Conservation (phyloP, 257 asterid species). For the Pogostemon cablin region DNA sequence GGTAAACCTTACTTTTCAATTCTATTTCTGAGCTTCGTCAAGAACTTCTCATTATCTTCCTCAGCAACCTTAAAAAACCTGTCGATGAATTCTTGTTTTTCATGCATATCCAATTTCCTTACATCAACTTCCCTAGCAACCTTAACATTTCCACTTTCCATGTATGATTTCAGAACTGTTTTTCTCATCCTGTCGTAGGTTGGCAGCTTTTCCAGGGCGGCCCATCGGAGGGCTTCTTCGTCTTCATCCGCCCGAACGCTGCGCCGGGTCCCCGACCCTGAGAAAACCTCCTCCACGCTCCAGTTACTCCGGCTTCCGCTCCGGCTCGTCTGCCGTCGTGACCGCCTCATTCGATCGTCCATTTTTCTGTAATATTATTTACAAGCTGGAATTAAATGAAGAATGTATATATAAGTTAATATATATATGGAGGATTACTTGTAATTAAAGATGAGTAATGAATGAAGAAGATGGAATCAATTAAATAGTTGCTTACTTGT, state of each 20-base stretch:
- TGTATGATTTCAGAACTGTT: constrained; percentile 51
- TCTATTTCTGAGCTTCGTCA: constrained; percentile 52
- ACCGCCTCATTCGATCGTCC: constrained; percentile 42
- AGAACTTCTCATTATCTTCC: constrained; percentile 71
- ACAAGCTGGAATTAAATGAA: constrained; percentile 3
- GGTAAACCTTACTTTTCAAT: constrained; percentile 56
- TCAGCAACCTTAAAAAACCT: constrained; percentile 62
- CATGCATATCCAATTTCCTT: constrained; percentile 47
- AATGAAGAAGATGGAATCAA: neutral
- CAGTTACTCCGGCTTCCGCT: constrained; percentile 39
- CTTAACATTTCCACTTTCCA: constrained; percentile 37
- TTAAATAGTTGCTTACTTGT: neutral
- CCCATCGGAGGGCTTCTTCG: constrained; percentile 89
- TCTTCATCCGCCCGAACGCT: constrained; percentile 67
- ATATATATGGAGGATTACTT: too few relatives aligned
- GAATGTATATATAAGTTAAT: too few relatives aligned
- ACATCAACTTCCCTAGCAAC: constrained; percentile 58
- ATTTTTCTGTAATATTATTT: neutral
- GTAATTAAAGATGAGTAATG: neutral
- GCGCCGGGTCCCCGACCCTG: constrained; percentile 35
- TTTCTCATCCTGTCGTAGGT: constrained; percentile 77
- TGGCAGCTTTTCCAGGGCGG: constrained; percentile 83
- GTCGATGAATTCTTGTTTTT: constrained; percentile 54
- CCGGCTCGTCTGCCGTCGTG: constrained; percentile 51
- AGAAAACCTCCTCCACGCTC: constrained; percentile 58